Evolutionary conservation across 345 rosid genomes (phyloP).

Genomic region (Euphorbia lathyris): DNA sequence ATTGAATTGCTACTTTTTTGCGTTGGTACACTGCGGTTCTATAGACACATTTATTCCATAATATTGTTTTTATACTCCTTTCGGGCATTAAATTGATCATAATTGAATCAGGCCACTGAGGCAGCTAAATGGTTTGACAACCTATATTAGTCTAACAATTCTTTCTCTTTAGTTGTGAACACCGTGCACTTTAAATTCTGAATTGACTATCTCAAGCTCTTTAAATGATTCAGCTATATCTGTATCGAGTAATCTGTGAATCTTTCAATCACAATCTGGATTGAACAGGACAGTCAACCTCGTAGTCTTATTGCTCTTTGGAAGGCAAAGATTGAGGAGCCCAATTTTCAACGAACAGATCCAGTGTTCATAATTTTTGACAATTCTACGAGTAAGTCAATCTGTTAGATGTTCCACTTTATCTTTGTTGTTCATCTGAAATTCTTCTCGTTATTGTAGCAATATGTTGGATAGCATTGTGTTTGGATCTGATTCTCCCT

Average conservation of each 20-base stretch:
- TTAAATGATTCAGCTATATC: not conserved
- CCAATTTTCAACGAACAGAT: slow-evolving; percentile 39
- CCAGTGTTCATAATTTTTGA: slow-evolving; percentile 34
- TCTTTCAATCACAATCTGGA: slow-evolving; percentile 10
- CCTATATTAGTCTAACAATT: slow-evolving; percentile 5
- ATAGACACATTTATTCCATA: not conserved
- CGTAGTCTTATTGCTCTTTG: slow-evolving; percentile 37
- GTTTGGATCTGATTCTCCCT: not conserved
- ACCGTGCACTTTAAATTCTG: slow-evolving; percentile 1
- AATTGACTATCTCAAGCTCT: not conserved
- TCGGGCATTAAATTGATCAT: not conserved
- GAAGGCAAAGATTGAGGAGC: slow-evolving; percentile 49
- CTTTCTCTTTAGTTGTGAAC: not conserved
- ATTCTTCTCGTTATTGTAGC: slow-evolving; percentile 1
- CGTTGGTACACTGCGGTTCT: not conserved
- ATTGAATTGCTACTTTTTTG: not conserved
- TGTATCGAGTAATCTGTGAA: not conserved
- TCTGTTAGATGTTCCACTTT: not conserved
- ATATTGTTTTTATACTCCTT: not conserved
- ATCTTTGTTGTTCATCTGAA: not conserved
- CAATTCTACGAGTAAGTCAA: slow-evolving; percentile 38
- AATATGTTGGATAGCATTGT: not conserved
- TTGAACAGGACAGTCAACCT: slow-evolving; percentile 43
- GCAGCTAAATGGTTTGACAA: slow-evolving; percentile 5
- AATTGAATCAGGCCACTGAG: not conserved